Conservation (phyloP, 202 grass and related monocot species). For the Zoysia matrella region DNA sequence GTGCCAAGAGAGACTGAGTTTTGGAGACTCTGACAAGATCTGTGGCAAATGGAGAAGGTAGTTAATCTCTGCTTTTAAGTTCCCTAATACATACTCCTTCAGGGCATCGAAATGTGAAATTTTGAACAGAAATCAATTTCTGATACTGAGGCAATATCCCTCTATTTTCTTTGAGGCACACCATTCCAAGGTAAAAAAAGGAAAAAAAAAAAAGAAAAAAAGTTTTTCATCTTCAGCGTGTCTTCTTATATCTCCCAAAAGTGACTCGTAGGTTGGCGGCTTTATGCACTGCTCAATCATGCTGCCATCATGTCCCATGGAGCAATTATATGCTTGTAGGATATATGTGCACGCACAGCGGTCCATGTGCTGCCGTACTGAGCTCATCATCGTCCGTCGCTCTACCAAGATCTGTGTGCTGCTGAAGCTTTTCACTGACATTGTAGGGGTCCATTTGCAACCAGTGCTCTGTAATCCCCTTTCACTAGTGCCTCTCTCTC, state of each 20-base stretch:
- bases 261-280: not conserved
- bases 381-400: not conserved
- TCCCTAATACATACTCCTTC: slow-evolving; percentile 31
- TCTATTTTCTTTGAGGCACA: not conserved
- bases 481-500: not conserved
- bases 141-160: not conserved
- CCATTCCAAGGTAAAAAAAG: not conserved
- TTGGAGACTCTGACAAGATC: slow-evolving; percentile 53
- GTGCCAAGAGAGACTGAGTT: slow-evolving; percentile 54
- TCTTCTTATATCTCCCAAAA: not conserved
- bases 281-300: not conserved
- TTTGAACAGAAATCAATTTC: not conserved
- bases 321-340: not conserved
- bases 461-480: not conserved
- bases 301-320: not conserved
- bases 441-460: not conserved
- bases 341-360: not conserved
- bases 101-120: not conserved
- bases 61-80: slow-evolving; percentile 28
- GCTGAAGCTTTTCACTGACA: not conserved
- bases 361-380: not conserved
- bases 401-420: not conserved
- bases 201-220: not conserved
- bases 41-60: slow-evolving; percentile 91
- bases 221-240: not conserved